Evolutionary conservation across 225 moss, liverwort and hornwort species (phyloP), one percentile per base, ranked within the genome.

Genomic region (Takakia lepidozioides): DNA sequence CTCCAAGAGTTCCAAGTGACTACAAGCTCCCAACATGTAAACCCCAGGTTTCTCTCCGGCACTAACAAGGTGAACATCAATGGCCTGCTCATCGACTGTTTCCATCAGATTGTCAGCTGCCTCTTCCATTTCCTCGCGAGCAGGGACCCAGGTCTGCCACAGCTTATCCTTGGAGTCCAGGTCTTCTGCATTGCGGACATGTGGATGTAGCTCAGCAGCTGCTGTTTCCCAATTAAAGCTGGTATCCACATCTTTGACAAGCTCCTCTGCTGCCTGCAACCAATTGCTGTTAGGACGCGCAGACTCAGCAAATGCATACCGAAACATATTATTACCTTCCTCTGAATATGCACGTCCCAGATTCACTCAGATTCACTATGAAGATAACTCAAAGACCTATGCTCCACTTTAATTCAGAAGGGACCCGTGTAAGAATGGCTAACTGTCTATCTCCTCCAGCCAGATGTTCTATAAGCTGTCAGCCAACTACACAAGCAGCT

Each of bases 161-260:
- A 99, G 57, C 26, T 63, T 65, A 43, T 91, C 60, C 46, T 87
- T 78, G 8, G 67, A 51, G 34, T 30, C 70, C 43, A 51, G 25
- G 20, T 49, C 57, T 38, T 69, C 52, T 16, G 63, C 66, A 10
- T 32, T 49, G 36, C 49, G 54, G 19, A 93, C 56, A 49, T 60
- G 57, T 38, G 62, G 73, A 47, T 85, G 87, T 22, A 99, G 72
- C 9, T 85, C 68, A 0, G 59, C 64, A n/a, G 57, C 98, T 41
- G 84, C 98, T n/a, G 56, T 58, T 45, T 99, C 81, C 98, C 98
- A 99, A 50, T 99, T 91, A 43, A 99, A 91, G 48, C 49, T 69
- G 56, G 54, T 67, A 56, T 91, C 98, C 29, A 91, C 87, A 11
- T 63, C 72, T 38, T 45, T 61, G 5, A 83, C 78, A 4, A 99